Conservation (phyloP, 2,329 filamentous ascomycete genomes). For the Ophiostoma ips region DNA sequence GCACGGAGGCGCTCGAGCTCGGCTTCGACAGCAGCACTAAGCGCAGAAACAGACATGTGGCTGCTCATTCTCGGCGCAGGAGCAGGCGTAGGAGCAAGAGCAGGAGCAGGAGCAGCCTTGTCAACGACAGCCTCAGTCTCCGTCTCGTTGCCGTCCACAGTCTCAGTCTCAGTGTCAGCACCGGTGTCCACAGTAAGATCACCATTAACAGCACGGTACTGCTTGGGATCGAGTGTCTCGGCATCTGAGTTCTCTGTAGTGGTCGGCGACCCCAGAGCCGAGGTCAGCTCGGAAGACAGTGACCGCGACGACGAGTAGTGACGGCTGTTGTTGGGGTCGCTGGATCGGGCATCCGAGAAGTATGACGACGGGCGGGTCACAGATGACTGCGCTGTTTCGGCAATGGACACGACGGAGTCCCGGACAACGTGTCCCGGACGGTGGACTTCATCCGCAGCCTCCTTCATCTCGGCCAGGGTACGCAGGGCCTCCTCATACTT, state of each 20-base stretch:
- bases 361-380: conserved; percentile 60
- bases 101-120: neutral
- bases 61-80: neutral
- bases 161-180: neutral
- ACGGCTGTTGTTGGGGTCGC: conserved; percentile 51
- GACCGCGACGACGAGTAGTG: conserved; percentile 73
- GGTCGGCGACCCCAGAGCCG: conserved; percentile 61
- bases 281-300: conserved; percentile 87
- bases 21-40: conserved; percentile 25
- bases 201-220: neutral
- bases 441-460: conserved; percentile 65
- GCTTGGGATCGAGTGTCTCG: conserved; percentile 30
- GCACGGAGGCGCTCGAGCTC: conserved; percentile 61
- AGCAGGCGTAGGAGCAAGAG: no score
- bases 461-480: conserved; percentile 71
- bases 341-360: conserved; percentile 64
- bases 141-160: neutral
- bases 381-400: conserved; percentile 32
- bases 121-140: neutral
- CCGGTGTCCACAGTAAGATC: conserved; percentile 7
- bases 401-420: conserved; percentile 41
- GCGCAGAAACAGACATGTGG: neutral
- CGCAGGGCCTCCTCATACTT: conserved; percentile 88
- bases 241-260: conserved; percentile 49
- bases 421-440: conserved; percentile 39